Evolutionary conservation across 2,329 filamentous ascomycete species (phyloP), one percentile per base, ranked within the genome.

Genomic region (Trichoderma simmonsii): DNA sequence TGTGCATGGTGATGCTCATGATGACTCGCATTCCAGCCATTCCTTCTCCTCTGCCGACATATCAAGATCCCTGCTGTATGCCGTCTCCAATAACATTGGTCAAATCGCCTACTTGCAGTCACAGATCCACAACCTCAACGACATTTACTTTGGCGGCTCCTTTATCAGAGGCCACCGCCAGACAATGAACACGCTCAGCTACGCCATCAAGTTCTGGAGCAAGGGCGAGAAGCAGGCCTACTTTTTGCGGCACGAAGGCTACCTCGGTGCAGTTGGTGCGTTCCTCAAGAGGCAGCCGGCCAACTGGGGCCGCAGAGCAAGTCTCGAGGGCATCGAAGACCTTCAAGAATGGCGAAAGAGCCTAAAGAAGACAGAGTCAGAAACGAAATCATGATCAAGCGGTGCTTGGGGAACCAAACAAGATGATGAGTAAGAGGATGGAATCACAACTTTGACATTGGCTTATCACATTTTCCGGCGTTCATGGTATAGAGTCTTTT

Each of bases 71-170:
- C 86, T 99, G 21, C 88, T 99, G 0, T 99, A 97, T 82, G 96
- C 96, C 28, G 94, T 98, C 76, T 95, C 92, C 80, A 98, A 98
- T 85, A 98, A 98, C 82, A 98, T 98, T 75, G 96, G 96, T 18
- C 96, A 99, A 84, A 97, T 99, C 77, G 94, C 96, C 57, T 98
- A 96, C 81, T 86, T 99, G n/a, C 96, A 98, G 80, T 96, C 94
- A 6, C 95, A 98, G 80, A 96, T 97, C 79, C 95, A 99, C 83
- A 89, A 92, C 60, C 86, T 98, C 30, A 92, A 93, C 74, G 91
- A 95, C 78, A 98, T 99, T 73, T 99, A 99, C 84, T 99, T 99
- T 82, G 96, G 96, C 26, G 96, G 96, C 28, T 96, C 93, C 7
- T 99, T 98, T 80, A 98, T 99, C 79, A 91, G 96, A 56, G 96